phyloP scores from a whole-genome alignment of 306 rosid genomes.

The Dalbergia oliveri region DNA sequence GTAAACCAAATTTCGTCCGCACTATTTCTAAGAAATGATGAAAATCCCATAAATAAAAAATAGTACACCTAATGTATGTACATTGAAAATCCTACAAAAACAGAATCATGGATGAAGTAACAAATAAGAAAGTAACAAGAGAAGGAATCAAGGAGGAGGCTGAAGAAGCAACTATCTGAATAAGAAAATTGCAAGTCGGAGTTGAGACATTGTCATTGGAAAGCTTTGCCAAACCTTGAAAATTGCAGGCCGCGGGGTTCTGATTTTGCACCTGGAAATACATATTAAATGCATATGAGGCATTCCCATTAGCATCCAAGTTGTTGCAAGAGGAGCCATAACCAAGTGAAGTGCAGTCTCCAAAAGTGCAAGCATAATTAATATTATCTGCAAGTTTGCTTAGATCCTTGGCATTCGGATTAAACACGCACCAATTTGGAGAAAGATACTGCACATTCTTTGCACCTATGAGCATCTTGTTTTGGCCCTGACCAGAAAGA shows the following conservation, averaged over 20 bases:
- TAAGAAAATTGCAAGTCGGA: slow-evolving; percentile 74
- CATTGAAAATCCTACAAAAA: slow-evolving; percentile 55
- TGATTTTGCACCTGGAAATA: slow-evolving; percentile 90
- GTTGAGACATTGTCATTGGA: slow-evolving; percentile 74
- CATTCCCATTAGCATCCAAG: slow-evolving; percentile 87
- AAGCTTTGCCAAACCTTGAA: slow-evolving; percentile 79
- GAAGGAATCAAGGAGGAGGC: slow-evolving; percentile 56
- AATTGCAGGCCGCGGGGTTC: slow-evolving; percentile 72
- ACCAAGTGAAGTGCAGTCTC: slow-evolving; percentile 90
- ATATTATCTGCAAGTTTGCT: slow-evolving; percentile 83
- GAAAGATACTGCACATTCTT: slow-evolving; percentile 73
- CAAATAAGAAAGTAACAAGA: slow-evolving; percentile 43
- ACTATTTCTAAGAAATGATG: slow-evolving; percentile 8
- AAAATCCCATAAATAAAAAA: slow-evolving; percentile 36
- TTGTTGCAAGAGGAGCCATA: slow-evolving; percentile 93
- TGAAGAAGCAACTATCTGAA: slow-evolving; percentile 73
- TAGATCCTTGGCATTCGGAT: slow-evolving; percentile 85
- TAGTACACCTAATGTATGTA: slow-evolving; percentile 49
- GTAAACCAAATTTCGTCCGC: slow-evolving; percentile 37
- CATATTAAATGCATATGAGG: slow-evolving; percentile 92
- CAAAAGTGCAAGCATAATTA: slow-evolving; percentile 75
- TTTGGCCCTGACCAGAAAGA: slow-evolving; percentile 81
- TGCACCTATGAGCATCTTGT: slow-evolving; percentile 71
- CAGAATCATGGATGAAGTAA: slow-evolving; percentile 44
- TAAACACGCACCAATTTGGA: slow-evolving; percentile 79